Evolutionary conservation across 352 stramenopile species (phyloP).

Genomic region (Phytophthora lateralis): DNA sequence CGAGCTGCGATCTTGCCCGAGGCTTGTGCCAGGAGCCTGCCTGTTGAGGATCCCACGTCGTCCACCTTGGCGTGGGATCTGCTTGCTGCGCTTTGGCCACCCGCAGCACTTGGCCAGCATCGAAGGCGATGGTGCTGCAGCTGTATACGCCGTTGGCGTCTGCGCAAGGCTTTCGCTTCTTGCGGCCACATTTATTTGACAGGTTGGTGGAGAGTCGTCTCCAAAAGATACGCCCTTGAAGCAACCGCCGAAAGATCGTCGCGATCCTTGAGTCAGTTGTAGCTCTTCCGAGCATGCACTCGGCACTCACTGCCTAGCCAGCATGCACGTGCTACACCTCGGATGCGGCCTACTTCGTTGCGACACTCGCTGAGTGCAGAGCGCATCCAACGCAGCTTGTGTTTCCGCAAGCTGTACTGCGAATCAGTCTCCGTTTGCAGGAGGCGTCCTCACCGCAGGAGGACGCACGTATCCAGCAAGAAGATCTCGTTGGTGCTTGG

Average conservation of each 20-base stretch:
- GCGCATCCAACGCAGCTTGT: constrained; percentile 1
- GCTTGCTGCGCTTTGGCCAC: background rate
- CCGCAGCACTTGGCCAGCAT: background rate
- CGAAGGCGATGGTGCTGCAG: background rate
- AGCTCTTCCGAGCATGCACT: constrained; percentile 20
- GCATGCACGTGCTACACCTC: no score
- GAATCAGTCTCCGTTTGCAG: background rate
- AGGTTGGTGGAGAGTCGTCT: constrained; percentile 1
- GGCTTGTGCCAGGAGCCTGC: constrained; percentile 5
- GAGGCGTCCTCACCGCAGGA: background rate
- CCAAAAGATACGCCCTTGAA: constrained; percentile 37
- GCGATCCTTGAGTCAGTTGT: constrained; percentile 19
- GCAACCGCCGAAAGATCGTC: constrained; percentile 30
- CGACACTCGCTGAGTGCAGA: constrained; percentile 3
- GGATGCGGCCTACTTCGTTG: background rate
- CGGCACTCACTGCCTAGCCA: background rate
- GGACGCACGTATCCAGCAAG: background rate
- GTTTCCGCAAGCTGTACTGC: no score
- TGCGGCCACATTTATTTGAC: background rate
- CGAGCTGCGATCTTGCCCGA: constrained; percentile 12
- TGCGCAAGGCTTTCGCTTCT: background rate
- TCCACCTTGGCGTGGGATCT: constrained; percentile 13
- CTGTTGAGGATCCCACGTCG: background rate
- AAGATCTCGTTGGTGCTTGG: no score
- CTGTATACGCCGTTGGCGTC: background rate